Conservation (phyloP, 257 asterid species). For the Phtheirospermum japonicum region DNA sequence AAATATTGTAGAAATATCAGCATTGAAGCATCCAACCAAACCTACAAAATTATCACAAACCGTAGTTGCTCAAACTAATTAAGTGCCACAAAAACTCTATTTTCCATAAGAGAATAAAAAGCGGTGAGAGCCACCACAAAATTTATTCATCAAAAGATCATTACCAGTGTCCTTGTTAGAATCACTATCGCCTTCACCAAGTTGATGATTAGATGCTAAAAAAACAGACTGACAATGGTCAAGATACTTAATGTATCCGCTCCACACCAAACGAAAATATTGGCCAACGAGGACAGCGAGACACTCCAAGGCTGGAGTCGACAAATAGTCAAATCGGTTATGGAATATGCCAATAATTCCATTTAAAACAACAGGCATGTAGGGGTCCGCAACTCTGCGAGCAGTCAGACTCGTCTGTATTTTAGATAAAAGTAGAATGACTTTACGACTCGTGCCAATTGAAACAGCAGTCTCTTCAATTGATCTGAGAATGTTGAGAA, state of each 20-base stretch:
- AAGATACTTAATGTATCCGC: slow-evolving; percentile 52
- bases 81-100: slow-evolving; percentile 20
- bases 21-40: slow-evolving; percentile 57
- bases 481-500: slow-evolving; percentile 59
- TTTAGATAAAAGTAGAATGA: slow-evolving; percentile 55
- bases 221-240: slow-evolving; percentile 53
- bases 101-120: slow-evolving; percentile 12
- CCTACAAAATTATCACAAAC: slow-evolving; percentile 43
- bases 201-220: slow-evolving; percentile 45
- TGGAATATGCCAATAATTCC: slow-evolving; percentile 83
- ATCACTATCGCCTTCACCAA: slow-evolving; percentile 32
- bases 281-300: slow-evolving; percentile 56
- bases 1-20: slow-evolving; percentile 38
- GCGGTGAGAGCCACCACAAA: slow-evolving; percentile 8
- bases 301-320: slow-evolving; percentile 81
- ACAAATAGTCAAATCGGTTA: slow-evolving; percentile 60
- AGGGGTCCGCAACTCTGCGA: slow-evolving; percentile 51
- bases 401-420: slow-evolving; percentile 65
- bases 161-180: slow-evolving; percentile 49
- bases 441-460: slow-evolving; percentile 61
- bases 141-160: slow-evolving; percentile 12
- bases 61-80: not conserved
- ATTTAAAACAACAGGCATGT: slow-evolving; percentile 50
- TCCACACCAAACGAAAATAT: slow-evolving; percentile 60
- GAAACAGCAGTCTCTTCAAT: slow-evolving; percentile 74